Conservation (phyloP, 495 filamentous ascomycete species). For the Penicillium psychrofluorescens region DNA sequence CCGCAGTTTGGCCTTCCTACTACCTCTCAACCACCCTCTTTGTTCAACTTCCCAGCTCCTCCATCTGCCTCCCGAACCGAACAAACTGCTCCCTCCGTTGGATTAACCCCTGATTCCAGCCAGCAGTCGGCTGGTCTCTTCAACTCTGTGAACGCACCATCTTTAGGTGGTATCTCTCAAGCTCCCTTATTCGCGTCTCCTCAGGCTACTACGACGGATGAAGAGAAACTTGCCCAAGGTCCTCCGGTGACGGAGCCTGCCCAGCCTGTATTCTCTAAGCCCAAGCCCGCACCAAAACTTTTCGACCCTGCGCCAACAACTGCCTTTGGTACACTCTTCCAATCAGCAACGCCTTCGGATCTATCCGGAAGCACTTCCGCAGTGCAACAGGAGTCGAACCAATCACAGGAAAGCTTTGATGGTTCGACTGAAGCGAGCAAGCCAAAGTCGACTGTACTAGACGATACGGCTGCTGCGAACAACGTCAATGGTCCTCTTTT, state of each 20-base stretch:
- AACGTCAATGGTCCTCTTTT: background rate
- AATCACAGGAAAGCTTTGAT: background rate
- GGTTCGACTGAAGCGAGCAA: background rate
- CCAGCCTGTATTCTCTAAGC: background rate
- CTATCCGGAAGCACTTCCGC: background rate
- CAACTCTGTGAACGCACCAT: conserved; percentile 3
- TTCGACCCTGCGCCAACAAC: conserved; percentile 3
- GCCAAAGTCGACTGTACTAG: background rate
- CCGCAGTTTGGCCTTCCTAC: conserved; percentile 6
- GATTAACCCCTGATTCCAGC: background rate
- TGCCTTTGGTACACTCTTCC: background rate
- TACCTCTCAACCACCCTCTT: background rate
- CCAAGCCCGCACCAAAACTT: conserved; percentile 2
- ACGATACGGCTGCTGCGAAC: too few species aligned
- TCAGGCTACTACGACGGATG: background rate
- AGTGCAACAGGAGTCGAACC: background rate
- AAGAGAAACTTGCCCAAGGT: background rate
- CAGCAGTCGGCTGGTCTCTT: conserved; percentile 12
- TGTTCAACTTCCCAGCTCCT: background rate
- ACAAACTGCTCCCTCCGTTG: background rate
- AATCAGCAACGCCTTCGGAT: conserved; percentile 1
- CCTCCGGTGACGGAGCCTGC: background rate
- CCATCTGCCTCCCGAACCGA: background rate
- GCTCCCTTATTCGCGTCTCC: conserved; percentile 5
- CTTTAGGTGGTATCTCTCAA: background rate